Evolutionary conservation across 306 rosid genomes (phyloP).

Genomic region (Morella rubra): DNA sequence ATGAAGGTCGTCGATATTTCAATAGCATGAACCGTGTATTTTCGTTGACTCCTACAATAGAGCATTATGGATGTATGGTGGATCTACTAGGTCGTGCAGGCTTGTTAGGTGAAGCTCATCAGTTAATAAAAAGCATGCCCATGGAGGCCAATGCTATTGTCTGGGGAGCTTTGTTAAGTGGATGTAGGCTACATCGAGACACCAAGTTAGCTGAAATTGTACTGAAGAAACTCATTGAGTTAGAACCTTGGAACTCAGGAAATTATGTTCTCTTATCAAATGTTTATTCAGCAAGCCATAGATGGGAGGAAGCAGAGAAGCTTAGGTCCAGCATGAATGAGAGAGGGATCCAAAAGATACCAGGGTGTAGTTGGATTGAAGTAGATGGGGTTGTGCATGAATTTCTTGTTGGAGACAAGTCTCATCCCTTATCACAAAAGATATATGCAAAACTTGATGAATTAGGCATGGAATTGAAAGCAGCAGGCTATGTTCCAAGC

Average conservation of each 20-base stretch:
- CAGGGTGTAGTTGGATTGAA: not conserved
- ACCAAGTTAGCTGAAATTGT: conserved; percentile 35
- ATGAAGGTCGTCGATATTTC: conserved; percentile 36
- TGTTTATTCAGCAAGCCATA: not conserved
- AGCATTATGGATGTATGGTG: conserved; percentile 48
- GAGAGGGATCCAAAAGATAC: not conserved
- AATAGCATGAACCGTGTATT: conserved; percentile 10
- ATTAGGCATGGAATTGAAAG: not conserved
- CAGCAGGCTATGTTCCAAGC: not conserved
- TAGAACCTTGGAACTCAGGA: not conserved
- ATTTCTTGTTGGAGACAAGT: conserved; percentile 33
- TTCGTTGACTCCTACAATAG: conserved; percentile 27
- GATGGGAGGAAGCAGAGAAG: not conserved
- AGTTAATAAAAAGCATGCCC: conserved; percentile 38
- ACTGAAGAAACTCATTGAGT: conserved; percentile 30
- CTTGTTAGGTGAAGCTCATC: conserved; percentile 33
- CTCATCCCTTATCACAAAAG: conserved; percentile 13
- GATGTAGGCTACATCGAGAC: conserved; percentile 40
- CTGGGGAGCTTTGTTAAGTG: conserved; percentile 46
- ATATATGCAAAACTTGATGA: not conserved
- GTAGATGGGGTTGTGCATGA: conserved; percentile 24
- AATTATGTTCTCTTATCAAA: not conserved
- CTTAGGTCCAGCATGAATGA: not conserved
- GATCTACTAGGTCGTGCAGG: conserved; percentile 52
- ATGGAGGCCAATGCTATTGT: conserved; percentile 39